Conservation (phyloP, 2,329 filamentous ascomycete genomes). For the Cordyceps militaris region DNA sequence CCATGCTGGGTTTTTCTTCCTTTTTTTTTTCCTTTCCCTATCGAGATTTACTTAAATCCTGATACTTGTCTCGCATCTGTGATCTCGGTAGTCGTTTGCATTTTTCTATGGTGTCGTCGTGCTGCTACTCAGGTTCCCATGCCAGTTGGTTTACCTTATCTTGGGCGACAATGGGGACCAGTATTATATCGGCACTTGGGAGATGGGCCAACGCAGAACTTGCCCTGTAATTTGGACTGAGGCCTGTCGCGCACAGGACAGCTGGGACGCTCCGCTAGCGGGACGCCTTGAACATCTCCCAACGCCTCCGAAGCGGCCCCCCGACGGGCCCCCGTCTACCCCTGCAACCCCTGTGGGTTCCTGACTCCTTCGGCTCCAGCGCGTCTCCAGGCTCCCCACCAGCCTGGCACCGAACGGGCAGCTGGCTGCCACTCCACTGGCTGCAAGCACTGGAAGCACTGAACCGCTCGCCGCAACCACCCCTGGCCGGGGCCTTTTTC, state of each 20-base stretch:
- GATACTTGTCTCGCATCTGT: background rate
- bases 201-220: too few relatives aligned
- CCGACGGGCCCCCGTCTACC: background rate
- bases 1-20: background rate
- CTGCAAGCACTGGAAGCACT: background rate
- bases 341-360: background rate
- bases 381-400: background rate
- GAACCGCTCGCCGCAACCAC: background rate
- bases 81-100: background rate
- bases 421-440: slow-evolving; percentile 1
- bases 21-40: background rate
- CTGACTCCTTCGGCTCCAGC: background rate
- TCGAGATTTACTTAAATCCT: background rate
- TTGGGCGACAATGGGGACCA: too few relatives aligned
- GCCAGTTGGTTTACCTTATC: background rate
- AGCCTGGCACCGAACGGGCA: slow-evolving; percentile 6
- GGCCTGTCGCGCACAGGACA: too few relatives aligned
- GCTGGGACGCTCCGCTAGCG: background rate
- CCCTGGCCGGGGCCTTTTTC: background rate
- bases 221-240: too few relatives aligned
- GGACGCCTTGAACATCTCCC: background rate
- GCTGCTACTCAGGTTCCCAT: background rate
- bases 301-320: background rate
- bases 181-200: background rate
- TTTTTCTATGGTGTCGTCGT: background rate